Evolutionary conservation across 495 filamentous ascomycete genomes (phyloP).

Genomic region (Penicillium parvum): DNA sequence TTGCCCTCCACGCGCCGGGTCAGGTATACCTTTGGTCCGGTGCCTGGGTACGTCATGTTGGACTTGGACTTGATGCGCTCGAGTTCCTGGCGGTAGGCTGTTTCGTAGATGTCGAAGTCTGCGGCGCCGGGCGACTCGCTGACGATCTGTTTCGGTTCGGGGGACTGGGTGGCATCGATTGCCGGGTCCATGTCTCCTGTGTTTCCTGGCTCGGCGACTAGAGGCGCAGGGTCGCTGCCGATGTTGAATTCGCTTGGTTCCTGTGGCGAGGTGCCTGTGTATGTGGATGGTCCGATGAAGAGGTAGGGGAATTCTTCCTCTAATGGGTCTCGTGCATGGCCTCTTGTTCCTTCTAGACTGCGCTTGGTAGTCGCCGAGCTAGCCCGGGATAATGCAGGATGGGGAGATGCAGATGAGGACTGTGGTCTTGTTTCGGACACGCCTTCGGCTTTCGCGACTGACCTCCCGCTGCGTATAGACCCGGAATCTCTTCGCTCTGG

Average conservation of each 20-base stretch:
- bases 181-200: conserved; percentile 15
- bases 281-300: conserved; percentile 62
- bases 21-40: conserved; percentile 49
- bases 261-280: conserved; percentile 26
- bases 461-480: conserved; percentile 24
- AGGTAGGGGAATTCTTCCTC: conserved; percentile 62
- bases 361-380: conserved; percentile 39
- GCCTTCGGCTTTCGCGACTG: conserved; percentile 21
- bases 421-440: conserved; percentile 4
- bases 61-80: conserved; percentile 56
- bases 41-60: conserved; percentile 24
- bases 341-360: conserved; percentile 48
- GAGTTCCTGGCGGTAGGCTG: conserved; percentile 77
- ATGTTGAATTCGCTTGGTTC: conserved; percentile 10
- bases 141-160: conserved; percentile 44
- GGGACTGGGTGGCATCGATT: background rate
- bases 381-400: conserved; percentile 29
- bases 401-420: conserved; percentile 25
- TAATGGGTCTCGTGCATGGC: conserved; percentile 62
- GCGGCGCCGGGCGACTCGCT: conserved; percentile 78
- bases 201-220: conserved; percentile 26
- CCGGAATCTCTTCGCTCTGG: conserved; percentile 28
- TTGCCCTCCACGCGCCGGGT: conserved; percentile 57
- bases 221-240: conserved; percentile 10
- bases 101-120: conserved; percentile 83